Conservation (phyloP, 495 filamentous ascomycete species). For the Penicillium ochrochloron region DNA sequence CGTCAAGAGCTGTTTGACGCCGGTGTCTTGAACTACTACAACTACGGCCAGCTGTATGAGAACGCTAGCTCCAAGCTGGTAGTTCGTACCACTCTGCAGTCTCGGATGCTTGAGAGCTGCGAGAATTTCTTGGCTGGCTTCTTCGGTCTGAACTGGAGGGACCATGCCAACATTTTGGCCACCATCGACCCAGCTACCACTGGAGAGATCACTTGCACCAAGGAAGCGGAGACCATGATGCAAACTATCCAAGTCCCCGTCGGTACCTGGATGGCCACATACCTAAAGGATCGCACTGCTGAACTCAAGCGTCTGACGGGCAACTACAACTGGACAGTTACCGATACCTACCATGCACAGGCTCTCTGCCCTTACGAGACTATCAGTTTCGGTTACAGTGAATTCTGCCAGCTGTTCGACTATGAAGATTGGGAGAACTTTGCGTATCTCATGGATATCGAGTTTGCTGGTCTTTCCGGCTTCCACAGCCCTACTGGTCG, state of each 20-base stretch:
- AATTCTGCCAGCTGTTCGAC: constrained; percentile 55
- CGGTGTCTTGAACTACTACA: constrained; percentile 60
- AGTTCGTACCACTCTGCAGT: constrained; percentile 61
- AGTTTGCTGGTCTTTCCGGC: constrained; percentile 57
- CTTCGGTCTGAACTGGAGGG: constrained; percentile 62
- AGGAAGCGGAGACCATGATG: constrained; percentile 31
- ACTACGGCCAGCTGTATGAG: constrained; percentile 64
- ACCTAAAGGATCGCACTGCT: constrained; percentile 53
- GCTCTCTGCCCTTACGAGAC: constrained; percentile 61
- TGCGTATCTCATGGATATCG: constrained; percentile 57
- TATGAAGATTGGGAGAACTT: constrained; percentile 56
- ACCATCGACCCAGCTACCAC: constrained; percentile 52
- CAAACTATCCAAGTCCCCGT: constrained; percentile 15
- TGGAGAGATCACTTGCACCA: constrained; percentile 40
- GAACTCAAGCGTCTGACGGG: constrained; percentile 51
- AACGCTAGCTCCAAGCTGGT: constrained; percentile 61
- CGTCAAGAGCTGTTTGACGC: constrained; percentile 56
- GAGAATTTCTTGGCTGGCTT: constrained; percentile 59
- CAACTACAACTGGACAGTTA: constrained; percentile 53
- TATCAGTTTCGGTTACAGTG: constrained; percentile 61
- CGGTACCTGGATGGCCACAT: constrained; percentile 43
- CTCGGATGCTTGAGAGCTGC: constrained; percentile 52
- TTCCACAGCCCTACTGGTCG: constrained; percentile 60
- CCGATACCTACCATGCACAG: constrained; percentile 60
- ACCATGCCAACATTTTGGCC: constrained; percentile 56